Conservation (phyloP, 371 early-diverging fungal species). For the Mortierella sp. region DNA sequence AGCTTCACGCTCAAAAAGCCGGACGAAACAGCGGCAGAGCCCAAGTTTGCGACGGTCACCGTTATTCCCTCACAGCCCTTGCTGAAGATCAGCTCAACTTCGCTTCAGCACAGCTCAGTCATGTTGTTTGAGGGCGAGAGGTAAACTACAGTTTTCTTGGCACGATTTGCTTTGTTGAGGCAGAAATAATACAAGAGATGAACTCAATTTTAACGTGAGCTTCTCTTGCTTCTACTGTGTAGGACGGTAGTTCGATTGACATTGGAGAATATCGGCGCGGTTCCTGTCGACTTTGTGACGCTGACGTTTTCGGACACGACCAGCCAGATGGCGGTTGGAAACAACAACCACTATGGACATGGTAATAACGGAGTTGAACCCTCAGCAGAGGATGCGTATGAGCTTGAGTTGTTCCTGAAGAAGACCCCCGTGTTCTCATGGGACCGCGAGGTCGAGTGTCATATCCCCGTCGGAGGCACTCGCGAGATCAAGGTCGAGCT, state of each 20-base stretch:
- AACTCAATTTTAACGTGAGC: no score
- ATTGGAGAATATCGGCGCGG: constrained; percentile 82
- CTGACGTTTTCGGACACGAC: constrained; percentile 78
- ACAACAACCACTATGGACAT: constrained; percentile 55
- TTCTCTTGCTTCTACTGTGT: background rate
- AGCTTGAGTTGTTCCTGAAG: constrained; percentile 78
- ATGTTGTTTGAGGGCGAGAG: constrained; percentile 89
- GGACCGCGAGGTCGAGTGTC: constrained; percentile 62
- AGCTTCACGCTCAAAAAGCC: constrained; percentile 35
- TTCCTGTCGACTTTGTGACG: constrained; percentile 77
- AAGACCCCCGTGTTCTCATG: constrained; percentile 76
- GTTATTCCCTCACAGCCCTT: constrained; percentile 81
- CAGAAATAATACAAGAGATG: no score
- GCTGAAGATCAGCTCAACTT: constrained; percentile 71
- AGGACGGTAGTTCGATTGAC: constrained; percentile 72
- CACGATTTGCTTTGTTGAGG: no score
- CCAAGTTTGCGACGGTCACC: constrained; percentile 65
- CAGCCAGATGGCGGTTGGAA: constrained; percentile 31
- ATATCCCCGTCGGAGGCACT: constrained; percentile 70
- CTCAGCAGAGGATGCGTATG: constrained; percentile 80
- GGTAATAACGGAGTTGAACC: constrained; percentile 62
- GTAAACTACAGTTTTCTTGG: constrained; percentile 53
- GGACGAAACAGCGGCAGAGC: background rate
- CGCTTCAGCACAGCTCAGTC: constrained; percentile 73
- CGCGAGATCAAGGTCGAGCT: constrained; percentile 74